Evolutionary conservation across 108 stramenopile genomes (phyloP).

Genomic region (Cyclotella distinguenda): DNA sequence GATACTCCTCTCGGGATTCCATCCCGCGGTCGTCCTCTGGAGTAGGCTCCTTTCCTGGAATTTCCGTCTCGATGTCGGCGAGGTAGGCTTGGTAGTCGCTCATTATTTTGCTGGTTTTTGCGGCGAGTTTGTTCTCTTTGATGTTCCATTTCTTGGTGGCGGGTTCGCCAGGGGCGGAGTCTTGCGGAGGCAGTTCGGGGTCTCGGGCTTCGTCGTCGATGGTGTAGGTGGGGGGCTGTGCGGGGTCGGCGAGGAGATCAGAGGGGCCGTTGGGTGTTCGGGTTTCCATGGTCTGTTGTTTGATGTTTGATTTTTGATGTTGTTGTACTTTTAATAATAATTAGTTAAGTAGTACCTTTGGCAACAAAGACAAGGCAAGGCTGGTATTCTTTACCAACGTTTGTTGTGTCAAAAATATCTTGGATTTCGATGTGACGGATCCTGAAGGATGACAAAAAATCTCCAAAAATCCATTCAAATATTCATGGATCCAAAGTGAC

Average conservation of each 20-base stretch:
- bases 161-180: background rate
- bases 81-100: conserved; percentile 22
- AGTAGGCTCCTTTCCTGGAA: background rate
- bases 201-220: conserved; percentile 6
- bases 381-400: no score
- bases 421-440: no score
- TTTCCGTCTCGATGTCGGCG: conserved; percentile 14
- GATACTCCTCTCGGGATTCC: background rate
- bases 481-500: no score
- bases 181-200: no score
- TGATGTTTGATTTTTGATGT: background rate
- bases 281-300: background rate
- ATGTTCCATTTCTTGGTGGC: background rate
- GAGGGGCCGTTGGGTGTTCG: conserved; percentile 6
- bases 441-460: no score
- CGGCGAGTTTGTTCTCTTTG: background rate
- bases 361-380: no score
- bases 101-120: conserved; percentile 26
- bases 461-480: no score
- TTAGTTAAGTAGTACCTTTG: no score
- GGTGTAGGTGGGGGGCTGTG: background rate
- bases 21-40: background rate
- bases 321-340: no score
- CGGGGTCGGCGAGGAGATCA: conserved; percentile 3
- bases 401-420: no score